Evolutionary conservation across 352 stramenopile genomes (phyloP), one percentile per base, ranked within the genome.

Genomic region (Phytophthora palmivora): DNA sequence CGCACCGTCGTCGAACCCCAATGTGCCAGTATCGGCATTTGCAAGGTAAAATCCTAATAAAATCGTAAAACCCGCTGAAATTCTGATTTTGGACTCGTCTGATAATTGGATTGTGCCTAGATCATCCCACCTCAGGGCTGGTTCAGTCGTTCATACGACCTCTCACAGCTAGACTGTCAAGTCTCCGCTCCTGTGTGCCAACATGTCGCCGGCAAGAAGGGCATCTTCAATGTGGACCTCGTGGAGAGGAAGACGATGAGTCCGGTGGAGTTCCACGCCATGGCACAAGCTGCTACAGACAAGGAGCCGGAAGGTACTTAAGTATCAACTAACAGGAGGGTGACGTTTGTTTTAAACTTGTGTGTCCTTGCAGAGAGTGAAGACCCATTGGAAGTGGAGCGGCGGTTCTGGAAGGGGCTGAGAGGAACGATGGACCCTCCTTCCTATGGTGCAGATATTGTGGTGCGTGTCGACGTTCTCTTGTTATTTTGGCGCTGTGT

Each of bases 391-490:
- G 74, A 78, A 22, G 56, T 95, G 19, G 90, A 97, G 66, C 76
- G 84, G 11, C 63, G 75, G 44, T 98, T 97, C 63, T 98, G 92
- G 92, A 94, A 94, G 62, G 82, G 76, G 26, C 50, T 98, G 34
- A 75, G 84, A 4, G 75, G 82, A 44, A 96, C 86, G 22, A 94
- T 94, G 79, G 89, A 96, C 38, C 80, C 90, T 10, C 90, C 91
- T 0, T 69, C 96, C 6, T 98, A 98, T 73, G 92, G 92, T 47
- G 88, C 89, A 38, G 92, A 98, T 70, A 95, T 97, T 66, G 78
- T 92, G 63, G 86, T 92, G 33, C 39, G 65, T 78, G 12, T 1
- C 42, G 18, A 14, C 16, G n/a, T n/a, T n/a, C 10, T 34, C 14
- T 41, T 39, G 50, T 22, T 24, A 16, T 34, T 45, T 5, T 43